Percentiles rank a stretch among this genome's conserved stretches.
These are phyloP conservation scores for Talaromyces nanjingensis DNA, from an alignment of 495 filamentous ascomycete genomes.

Conservation along the genomic window DNA sequence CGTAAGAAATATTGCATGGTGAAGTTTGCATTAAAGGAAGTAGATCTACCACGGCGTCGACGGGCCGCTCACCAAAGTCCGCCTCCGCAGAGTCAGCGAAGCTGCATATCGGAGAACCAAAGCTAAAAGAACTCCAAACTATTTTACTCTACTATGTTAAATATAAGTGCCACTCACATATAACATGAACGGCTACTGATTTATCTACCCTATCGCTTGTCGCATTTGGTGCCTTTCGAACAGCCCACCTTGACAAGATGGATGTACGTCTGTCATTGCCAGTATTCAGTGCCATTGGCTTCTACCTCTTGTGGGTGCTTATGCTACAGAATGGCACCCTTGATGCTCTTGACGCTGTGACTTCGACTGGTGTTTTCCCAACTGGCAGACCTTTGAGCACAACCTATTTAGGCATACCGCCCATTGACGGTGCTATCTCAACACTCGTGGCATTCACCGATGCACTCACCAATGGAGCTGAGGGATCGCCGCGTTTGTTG, in stretches of 20 bases:
- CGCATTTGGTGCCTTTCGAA: background rate
- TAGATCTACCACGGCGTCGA: background rate
- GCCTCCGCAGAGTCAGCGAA: background rate
- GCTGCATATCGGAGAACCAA: background rate
- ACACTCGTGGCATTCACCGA: background rate
- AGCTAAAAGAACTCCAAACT: background rate
- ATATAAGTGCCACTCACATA: background rate
- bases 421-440: background rate
- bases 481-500: background rate
- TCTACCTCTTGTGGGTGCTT: background rate
- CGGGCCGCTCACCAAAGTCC: background rate
- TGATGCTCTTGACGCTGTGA: background rate
- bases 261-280: background rate
- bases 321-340: slow-evolving; percentile 1
- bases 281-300: background rate
- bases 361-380: background rate
- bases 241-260: background rate
- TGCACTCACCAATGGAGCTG: background rate
- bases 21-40: background rate
- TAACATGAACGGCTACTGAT: background rate
- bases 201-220: background rate
- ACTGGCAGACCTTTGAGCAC: background rate
- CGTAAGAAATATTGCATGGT: background rate
- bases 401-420: background rate
- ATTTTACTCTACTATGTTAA: background rate